phyloP scores from a whole-genome alignment of 2,329 filamentous ascomycete genomes.

The Exophiala xenobiotica region DNA sequence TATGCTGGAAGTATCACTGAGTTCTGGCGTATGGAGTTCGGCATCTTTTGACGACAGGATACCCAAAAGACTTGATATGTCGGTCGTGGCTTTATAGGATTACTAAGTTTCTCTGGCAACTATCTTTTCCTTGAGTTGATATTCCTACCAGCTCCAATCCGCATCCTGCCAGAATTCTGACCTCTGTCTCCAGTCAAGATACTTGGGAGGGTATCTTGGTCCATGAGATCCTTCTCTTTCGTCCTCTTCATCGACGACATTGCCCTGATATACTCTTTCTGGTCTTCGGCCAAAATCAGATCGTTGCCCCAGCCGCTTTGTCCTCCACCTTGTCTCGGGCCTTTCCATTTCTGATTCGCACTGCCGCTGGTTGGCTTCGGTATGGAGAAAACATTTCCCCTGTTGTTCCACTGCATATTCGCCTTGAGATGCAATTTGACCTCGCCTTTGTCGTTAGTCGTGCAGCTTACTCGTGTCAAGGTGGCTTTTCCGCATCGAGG shows the following conservation, averaged over 20 bases:
- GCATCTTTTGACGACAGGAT: conserved; percentile 10
- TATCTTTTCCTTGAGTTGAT: conserved; percentile 72
- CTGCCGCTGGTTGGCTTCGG: conserved; percentile 84
- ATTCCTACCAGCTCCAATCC: conserved; percentile 80
- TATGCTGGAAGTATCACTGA: background rate
- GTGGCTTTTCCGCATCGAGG: conserved; percentile 85
- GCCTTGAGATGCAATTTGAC: conserved; percentile 86
- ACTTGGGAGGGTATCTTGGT: conserved; percentile 84
- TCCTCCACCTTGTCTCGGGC: conserved; percentile 62
- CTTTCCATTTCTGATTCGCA: conserved; percentile 70
- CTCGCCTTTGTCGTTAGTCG: conserved; percentile 74
- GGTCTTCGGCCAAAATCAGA: conserved; percentile 86
- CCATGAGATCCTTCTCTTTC: conserved; percentile 82
- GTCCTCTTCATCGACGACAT: conserved; percentile 63
- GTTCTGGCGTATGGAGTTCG: conserved; percentile 6
- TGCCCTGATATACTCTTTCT: conserved; percentile 81
- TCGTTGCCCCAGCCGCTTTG: conserved; percentile 83
- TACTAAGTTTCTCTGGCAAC: conserved; percentile 7
- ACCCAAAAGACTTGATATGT: conserved; percentile 8
- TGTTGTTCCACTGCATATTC: conserved; percentile 94
- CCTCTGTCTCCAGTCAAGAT: conserved; percentile 78
- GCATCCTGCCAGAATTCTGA: conserved; percentile 64
- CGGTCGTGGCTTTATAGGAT: background rate
- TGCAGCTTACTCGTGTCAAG: conserved; percentile 79
- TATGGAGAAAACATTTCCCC: conserved; percentile 88